Percentiles rank a stretch among this genome's conserved stretches.
phyloP scores from a whole-genome alignment of 306 rosid species.

The Vigna unguiculata region DNA sequence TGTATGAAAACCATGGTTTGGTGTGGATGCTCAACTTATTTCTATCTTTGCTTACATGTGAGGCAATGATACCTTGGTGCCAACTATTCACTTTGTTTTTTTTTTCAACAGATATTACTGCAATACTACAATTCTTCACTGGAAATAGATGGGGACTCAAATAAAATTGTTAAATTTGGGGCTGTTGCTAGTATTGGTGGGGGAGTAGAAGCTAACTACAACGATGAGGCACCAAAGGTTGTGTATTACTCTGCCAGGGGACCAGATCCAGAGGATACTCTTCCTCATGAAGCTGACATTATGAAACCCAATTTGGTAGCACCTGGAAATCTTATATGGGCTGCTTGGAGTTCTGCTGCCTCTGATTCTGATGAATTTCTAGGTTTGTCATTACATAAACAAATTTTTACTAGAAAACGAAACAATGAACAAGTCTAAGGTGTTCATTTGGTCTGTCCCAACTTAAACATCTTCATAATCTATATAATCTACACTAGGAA shows the following conservation, averaged over 20 bases:
- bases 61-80: not conserved
- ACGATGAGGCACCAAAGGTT: constrained; percentile 71
- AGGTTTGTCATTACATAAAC: constrained; percentile 52
- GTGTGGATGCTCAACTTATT: constrained; percentile 1
- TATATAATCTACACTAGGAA: not conserved
- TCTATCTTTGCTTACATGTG: not conserved
- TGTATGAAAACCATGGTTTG: constrained; percentile 22
- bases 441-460: constrained; percentile 34
- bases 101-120: constrained; percentile 64
- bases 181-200: constrained; percentile 86
- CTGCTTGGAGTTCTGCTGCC: constrained; percentile 97
- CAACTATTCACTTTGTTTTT: not conserved
- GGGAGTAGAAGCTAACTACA: constrained; percentile 76
- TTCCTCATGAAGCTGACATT: constrained; percentile 82
- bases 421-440: not conserved
- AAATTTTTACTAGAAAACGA: constrained; percentile 13
- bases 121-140: constrained; percentile 86
- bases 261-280: constrained; percentile 94
- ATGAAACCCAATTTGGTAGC: constrained; percentile 96
- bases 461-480: constrained; percentile 2
- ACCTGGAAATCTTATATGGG: constrained; percentile 96
- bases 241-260: constrained; percentile 99
- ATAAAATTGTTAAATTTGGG: constrained; percentile 68
- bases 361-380: constrained; percentile 84
- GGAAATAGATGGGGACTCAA: constrained; percentile 66